Evolutionary conservation across 2,329 filamentous ascomycete species (phyloP).

Genomic region (Leptosphaerulina australis): DNA sequence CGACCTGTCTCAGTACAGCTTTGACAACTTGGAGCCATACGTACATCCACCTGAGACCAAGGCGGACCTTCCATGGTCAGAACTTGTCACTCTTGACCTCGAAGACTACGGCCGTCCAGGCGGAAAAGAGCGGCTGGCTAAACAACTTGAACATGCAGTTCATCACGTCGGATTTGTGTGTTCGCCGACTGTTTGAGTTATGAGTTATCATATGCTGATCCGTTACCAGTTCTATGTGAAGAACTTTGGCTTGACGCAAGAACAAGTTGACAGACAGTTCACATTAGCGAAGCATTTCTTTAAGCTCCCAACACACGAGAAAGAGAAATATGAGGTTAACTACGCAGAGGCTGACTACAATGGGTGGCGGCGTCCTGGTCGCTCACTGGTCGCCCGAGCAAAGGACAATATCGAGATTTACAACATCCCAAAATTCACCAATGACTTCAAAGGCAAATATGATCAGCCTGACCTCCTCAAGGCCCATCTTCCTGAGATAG

Average conservation of each 20-base stretch:
- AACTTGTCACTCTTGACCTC: slow-evolving; percentile 64
- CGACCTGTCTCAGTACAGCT: slow-evolving; percentile 41
- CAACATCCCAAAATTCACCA: slow-evolving; percentile 66
- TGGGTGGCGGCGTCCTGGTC: slow-evolving; percentile 46
- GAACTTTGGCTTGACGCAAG: slow-evolving; percentile 65
- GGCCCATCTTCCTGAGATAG: slow-evolving; percentile 55
- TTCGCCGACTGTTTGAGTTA: not conserved
- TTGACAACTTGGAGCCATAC: slow-evolving; percentile 44
- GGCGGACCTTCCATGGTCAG: slow-evolving; percentile 59
- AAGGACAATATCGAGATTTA: slow-evolving; percentile 65
- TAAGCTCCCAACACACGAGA: slow-evolving; percentile 62
- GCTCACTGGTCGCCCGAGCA: slow-evolving; percentile 46
- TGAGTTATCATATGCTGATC: not conserved
- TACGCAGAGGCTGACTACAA: slow-evolving; percentile 62
- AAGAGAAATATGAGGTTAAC: slow-evolving; percentile 58
- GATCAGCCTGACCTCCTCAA: slow-evolving; percentile 53
- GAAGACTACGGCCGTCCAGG: slow-evolving; percentile 60
- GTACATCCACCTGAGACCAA: slow-evolving; percentile 57
- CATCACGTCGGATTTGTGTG: slow-evolving; percentile 52
- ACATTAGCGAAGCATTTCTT: slow-evolving; percentile 66
- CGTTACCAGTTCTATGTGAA: slow-evolving; percentile 64
- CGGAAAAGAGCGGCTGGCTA: slow-evolving; percentile 60
- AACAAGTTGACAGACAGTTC: slow-evolving; percentile 66
- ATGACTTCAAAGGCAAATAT: slow-evolving; percentile 59
- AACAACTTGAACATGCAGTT: slow-evolving; percentile 62